Conservation (phyloP, 768 basidiomycete species). For the Collybiopsis luxurians region DNA sequence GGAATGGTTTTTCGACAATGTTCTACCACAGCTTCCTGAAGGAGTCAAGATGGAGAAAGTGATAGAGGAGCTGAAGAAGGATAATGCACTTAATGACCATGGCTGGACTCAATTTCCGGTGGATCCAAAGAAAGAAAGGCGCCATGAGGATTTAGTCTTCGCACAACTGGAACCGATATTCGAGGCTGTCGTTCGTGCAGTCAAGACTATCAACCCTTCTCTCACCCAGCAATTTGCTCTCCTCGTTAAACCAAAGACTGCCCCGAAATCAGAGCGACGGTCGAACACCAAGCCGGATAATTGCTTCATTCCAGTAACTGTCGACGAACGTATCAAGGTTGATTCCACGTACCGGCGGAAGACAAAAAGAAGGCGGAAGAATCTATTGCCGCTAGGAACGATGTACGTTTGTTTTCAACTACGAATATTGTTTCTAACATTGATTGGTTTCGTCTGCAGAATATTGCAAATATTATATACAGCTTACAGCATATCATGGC, state of each 20-base stretch:
- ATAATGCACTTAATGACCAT: too few species aligned
- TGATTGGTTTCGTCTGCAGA: not conserved
- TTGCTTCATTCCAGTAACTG: not conserved
- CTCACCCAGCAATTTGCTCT: too few species aligned
- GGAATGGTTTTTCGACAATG: too few species aligned
- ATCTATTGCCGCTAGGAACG: not conserved
- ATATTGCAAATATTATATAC: not conserved
- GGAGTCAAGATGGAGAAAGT: constrained; percentile 61
- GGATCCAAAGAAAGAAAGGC: too few species aligned
- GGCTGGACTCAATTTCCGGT: too few species aligned
- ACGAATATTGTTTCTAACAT: not conserved
- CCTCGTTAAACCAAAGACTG: too few species aligned
- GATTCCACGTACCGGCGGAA: not conserved
- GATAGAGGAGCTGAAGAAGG: not conserved
- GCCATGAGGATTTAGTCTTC: too few species aligned
- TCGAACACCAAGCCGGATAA: not conserved
- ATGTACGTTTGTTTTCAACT: not conserved
- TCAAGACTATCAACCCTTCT: too few species aligned
- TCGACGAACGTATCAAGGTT: not conserved
- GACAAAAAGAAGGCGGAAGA: not conserved
- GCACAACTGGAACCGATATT: too few species aligned
- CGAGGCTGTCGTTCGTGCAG: too few species aligned
- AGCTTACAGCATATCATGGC: not conserved
- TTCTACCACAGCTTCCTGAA: constrained; percentile 58
- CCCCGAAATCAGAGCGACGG: not conserved